phyloP scores from a whole-genome alignment of 2,329 filamentous ascomycete species.

The Whalleya microplaca region DNA sequence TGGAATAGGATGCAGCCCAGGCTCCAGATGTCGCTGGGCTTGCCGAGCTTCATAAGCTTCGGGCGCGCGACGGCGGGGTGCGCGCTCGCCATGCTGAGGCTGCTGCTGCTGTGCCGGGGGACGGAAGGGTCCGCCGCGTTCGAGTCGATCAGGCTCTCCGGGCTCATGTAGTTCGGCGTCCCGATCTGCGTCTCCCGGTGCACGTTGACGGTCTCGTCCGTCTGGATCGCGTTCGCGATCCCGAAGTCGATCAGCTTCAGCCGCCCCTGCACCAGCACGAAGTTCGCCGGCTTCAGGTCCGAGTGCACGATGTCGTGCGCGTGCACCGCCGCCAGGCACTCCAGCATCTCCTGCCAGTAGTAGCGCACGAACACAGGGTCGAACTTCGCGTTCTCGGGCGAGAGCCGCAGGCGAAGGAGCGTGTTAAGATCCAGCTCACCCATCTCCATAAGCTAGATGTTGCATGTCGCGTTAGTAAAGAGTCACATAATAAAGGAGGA shows the following conservation, averaged over 20 bases:
- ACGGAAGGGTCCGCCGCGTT: constrained; percentile 58
- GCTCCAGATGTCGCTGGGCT: constrained; percentile 95
- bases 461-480: constrained; percentile 19
- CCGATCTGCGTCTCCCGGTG: constrained; percentile 95
- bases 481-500: background rate
- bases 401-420: constrained; percentile 75
- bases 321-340: constrained; percentile 90
- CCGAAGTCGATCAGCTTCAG: constrained; percentile 98
- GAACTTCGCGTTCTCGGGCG: constrained; percentile 73
- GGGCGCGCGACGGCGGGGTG: constrained; percentile 47
- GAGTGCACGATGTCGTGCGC: constrained; percentile 92
- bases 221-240: constrained; percentile 95
- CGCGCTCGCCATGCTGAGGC: too few species aligned
- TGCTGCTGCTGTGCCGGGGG: constrained; percentile 39
- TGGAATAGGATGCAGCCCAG: constrained; percentile 96
- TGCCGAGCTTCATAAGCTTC: constrained; percentile 93
- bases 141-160: constrained; percentile 87
- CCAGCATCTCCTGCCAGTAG: constrained; percentile 99
- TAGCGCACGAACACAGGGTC: constrained; percentile 93
- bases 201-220: constrained; percentile 94
- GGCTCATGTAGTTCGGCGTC: constrained; percentile 98
- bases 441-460: constrained; percentile 84
- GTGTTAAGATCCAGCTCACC: constrained; percentile 92
- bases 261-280: constrained; percentile 86
- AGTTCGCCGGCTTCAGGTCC: constrained; percentile 96